phyloP scores from a whole-genome alignment of 805 yeast genomes.

The Clavispora carvajalis region DNA sequence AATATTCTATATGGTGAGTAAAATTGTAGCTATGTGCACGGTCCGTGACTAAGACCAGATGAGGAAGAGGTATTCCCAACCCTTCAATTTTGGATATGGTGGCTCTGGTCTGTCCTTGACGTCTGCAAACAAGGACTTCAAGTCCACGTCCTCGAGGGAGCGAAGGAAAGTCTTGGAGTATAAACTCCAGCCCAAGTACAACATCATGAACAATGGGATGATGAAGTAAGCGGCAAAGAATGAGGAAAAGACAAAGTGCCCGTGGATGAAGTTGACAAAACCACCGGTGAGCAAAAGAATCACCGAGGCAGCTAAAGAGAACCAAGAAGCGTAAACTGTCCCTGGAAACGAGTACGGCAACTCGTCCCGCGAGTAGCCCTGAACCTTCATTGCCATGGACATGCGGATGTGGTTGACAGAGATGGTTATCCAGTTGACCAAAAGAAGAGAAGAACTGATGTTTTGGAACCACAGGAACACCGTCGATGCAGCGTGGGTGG shows the following conservation, averaged over 20 bases:
- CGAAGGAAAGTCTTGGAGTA: slow-evolving; percentile 21
- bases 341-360: slow-evolving; percentile 26
- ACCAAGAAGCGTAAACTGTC: slow-evolving; percentile 27
- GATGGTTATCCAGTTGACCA: slow-evolving; percentile 28
- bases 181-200: slow-evolving; percentile 29
- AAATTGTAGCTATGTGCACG: no score
- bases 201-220: slow-evolving; percentile 22
- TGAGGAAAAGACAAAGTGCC: slow-evolving; percentile 19
- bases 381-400: slow-evolving; percentile 35
- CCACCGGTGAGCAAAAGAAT: slow-evolving; percentile 32
- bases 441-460: slow-evolving; percentile 24
- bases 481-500: slow-evolving; percentile 19
- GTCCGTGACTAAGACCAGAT: slow-evolving; percentile 20
- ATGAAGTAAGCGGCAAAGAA: slow-evolving; percentile 20
- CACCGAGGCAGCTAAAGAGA: slow-evolving; percentile 20
- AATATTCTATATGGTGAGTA: no score
- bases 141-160: slow-evolving; percentile 18
- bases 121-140: slow-evolving; percentile 24
- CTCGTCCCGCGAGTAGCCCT: slow-evolving; percentile 27
- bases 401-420: slow-evolving; percentile 26
- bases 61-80: slow-evolving; percentile 15
- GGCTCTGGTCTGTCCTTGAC: slow-evolving; percentile 27
- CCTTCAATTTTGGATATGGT: slow-evolving; percentile 16
- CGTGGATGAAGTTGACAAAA: slow-evolving; percentile 27
- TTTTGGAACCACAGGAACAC: slow-evolving; percentile 33